Conservation (phyloP, 140 eudicot species). For the Oenanthe javanica region DNA sequence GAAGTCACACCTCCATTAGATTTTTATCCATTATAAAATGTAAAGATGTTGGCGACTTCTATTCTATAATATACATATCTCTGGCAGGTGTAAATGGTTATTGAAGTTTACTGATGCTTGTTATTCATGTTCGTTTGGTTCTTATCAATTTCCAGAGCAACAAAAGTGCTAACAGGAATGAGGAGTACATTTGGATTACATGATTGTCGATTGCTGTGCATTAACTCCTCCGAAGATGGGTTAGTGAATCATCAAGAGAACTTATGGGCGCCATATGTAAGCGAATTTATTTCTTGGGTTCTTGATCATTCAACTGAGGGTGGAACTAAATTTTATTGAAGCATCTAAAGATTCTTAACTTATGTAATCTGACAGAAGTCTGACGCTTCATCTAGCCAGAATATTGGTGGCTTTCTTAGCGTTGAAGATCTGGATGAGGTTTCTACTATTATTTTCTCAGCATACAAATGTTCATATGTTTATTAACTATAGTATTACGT, state of each 20-base stretch:
- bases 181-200: conserved; percentile 70
- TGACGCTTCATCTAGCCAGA: conserved; percentile 35
- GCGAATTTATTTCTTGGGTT: conserved; percentile 22
- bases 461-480: neutral
- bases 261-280: conserved; percentile 75
- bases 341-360: conserved; percentile 1
- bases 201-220: conserved; percentile 75
- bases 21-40: neutral
- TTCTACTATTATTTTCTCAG: neutral
- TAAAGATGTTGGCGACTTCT: neutral
- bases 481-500: neutral
- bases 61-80: neutral
- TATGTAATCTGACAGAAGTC: conserved; percentile 42
- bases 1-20: neutral
- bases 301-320: conserved; percentile 1
- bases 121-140: conserved; percentile 12
- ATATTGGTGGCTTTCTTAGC: conserved; percentile 60
- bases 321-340: conserved; percentile 1
- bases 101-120: neutral
- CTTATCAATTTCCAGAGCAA: conserved; percentile 45
- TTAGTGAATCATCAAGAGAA: conserved; percentile 42
- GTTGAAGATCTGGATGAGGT: conserved; percentile 77
- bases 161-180: conserved; percentile 71
- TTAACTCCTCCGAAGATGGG: conserved; percentile 67
- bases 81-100: neutral